A percentile compares a stretch with the other conserved stretches of the same genome.
These are phyloP conservation scores for Pistacia vera DNA, from an alignment of 345 rosid genomes.

Conservation along the genomic window DNA sequence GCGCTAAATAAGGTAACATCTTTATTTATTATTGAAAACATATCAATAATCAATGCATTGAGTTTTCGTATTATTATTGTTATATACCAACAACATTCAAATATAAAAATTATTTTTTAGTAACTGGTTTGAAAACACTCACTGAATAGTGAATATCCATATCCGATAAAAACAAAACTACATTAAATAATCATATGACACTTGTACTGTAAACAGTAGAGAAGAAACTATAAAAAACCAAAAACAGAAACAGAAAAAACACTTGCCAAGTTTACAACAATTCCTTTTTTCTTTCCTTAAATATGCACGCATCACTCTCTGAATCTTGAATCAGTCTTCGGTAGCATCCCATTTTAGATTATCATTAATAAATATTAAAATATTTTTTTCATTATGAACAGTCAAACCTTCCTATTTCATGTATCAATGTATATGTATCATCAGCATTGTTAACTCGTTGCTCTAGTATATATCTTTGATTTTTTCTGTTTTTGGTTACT, in stretches of 20 bases:
- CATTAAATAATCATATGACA: neutral
- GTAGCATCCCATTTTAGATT: too few species aligned
- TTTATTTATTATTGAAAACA: too few species aligned
- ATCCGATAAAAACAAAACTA: neutral
- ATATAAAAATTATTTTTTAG: too few species aligned
- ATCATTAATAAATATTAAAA: too few species aligned
- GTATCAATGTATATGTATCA: neutral
- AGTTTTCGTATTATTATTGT: too few species aligned
- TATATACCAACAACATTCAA: too few species aligned
- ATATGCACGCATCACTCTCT: neutral
- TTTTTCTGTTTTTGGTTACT: neutral
- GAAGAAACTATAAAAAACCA: neutral
- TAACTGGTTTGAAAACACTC: too few species aligned
- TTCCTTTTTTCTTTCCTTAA: conserved; percentile 14
- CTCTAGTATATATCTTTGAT: neutral
- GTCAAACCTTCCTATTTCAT: neutral
- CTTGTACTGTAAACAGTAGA: neutral
- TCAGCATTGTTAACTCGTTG: neutral
- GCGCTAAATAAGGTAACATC: too few species aligned
- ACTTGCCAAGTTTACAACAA: conserved; percentile 6
- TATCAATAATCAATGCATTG: too few species aligned
- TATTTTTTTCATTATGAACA: neutral
- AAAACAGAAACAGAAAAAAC: neutral
- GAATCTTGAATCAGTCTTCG: conserved; percentile 17
- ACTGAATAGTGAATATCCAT: neutral